Percentiles rank a stretch among this genome's conserved stretches.
phyloP scores from a whole-genome alignment of 1,284 basidiomycete genomes.

The Athelia psychrophila region DNA sequence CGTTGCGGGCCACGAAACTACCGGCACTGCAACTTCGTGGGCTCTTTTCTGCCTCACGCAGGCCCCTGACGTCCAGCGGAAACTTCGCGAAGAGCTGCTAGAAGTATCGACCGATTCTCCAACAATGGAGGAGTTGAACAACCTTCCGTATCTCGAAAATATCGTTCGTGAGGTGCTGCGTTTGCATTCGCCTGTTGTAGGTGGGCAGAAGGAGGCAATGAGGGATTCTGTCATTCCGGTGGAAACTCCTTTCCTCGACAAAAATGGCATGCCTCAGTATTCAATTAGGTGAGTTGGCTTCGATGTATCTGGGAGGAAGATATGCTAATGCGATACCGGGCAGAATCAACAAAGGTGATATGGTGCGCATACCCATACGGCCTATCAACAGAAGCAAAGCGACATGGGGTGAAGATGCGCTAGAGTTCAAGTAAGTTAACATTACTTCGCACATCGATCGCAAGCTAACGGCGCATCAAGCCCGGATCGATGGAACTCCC shows the following conservation, averaged over 20 bases:
- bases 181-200: slow-evolving; percentile 16
- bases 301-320: too few relatives aligned
- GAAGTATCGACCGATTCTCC: slow-evolving; percentile 18
- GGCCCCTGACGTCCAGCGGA: slow-evolving; percentile 37
- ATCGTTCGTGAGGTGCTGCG: slow-evolving; percentile 27
- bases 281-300: slow-evolving; percentile 15
- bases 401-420: slow-evolving; percentile 27
- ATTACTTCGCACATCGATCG: not conserved
- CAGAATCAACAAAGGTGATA: slow-evolving; percentile 1
- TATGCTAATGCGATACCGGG: too few relatives aligned
- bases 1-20: slow-evolving; percentile 35
- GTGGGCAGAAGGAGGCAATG: slow-evolving; percentile 14
- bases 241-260: slow-evolving; percentile 15
- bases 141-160: slow-evolving; percentile 28
- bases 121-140: slow-evolving; percentile 27
- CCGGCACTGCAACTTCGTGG: slow-evolving; percentile 43
- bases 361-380: not conserved
- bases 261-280: slow-evolving; percentile 11
- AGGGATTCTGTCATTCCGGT: slow-evolving; percentile 23
- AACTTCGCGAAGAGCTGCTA: slow-evolving; percentile 40
- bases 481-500: slow-evolving; percentile 16
- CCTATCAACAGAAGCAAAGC: slow-evolving; percentile 9
- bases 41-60: slow-evolving; percentile 38
- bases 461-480: not conserved
- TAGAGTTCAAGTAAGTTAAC: slow-evolving; percentile 18